Conservation (phyloP, 495 filamentous ascomycete species). For the Penicillium turbatum region DNA sequence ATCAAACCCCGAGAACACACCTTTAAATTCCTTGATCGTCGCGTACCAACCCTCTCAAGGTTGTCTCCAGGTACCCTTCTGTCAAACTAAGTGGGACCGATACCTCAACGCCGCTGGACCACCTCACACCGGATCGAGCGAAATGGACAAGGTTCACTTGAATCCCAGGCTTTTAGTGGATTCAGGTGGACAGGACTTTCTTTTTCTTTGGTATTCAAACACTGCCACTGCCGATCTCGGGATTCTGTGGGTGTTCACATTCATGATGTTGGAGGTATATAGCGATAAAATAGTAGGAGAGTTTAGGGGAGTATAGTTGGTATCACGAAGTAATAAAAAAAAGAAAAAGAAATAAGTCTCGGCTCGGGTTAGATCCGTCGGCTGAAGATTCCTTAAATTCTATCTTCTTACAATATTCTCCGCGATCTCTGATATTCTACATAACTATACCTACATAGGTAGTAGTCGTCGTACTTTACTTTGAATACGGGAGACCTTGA, state of each 20-base stretch:
- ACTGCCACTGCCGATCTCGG: slow-evolving; percentile 41
- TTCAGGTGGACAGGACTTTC: neutral
- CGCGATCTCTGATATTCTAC: slow-evolving; percentile 31
- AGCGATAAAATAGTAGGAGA: too few relatives aligned
- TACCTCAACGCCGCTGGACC: neutral
- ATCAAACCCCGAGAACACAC: neutral
- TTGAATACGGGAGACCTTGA: slow-evolving; percentile 31
- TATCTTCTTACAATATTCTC: slow-evolving; percentile 19
- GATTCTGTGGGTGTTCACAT: slow-evolving; percentile 3
- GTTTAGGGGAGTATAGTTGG: slow-evolving; percentile 17
- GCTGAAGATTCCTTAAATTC: slow-evolving; percentile 37
- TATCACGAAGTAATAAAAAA: neutral
- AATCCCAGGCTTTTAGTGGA: neutral
- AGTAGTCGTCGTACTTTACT: neutral
- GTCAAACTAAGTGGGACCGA: neutral
- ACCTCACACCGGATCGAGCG: neutral
- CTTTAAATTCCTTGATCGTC: neutral
- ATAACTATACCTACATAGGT: slow-evolving; percentile 8
- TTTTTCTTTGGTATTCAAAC: slow-evolving; percentile 23
- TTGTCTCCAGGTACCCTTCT: neutral
- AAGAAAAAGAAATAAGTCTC: neutral
- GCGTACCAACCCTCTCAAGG: neutral
- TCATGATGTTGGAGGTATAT: too few relatives aligned
- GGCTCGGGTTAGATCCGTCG: slow-evolving; percentile 19
- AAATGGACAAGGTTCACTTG: slow-evolving; percentile 6